Conservation (phyloP, 148 eudicot genomes). For the Fagopyrum tataricum region DNA sequence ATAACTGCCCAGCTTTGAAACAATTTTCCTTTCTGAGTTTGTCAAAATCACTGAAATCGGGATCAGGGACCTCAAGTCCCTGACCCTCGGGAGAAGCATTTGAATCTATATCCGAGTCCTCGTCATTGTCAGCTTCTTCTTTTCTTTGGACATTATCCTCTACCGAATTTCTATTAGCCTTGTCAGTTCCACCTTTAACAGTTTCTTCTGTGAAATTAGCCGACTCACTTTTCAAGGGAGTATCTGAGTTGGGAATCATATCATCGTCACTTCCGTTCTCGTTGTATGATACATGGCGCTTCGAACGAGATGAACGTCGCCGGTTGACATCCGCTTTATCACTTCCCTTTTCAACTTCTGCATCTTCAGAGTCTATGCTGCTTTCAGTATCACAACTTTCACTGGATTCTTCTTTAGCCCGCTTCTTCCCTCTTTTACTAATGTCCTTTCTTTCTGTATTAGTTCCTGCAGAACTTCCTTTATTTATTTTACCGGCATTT, state of each 20-base stretch:
- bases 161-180: constrained; percentile 16
- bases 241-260: not conserved
- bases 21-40: constrained; percentile 32
- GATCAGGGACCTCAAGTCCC: constrained; percentile 46
- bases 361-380: constrained; percentile 37
- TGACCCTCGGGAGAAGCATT: constrained; percentile 23
- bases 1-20: constrained; percentile 55
- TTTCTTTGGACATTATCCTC: constrained; percentile 10
- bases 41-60: constrained; percentile 75
- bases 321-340: constrained; percentile 11
- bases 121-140: constrained; percentile 13
- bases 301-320: constrained; percentile 39
- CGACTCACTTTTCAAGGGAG: not conserved
- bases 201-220: not conserved
- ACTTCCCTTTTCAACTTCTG: constrained; percentile 11
- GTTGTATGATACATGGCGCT: constrained; percentile 32
- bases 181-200: constrained; percentile 15
- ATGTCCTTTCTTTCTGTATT: constrained; percentile 21
- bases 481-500: constrained; percentile 12
- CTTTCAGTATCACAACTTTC: constrained; percentile 41
- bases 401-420: constrained; percentile 35
- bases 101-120: constrained; percentile 17
- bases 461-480: constrained; percentile 15
- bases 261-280: constrained; percentile 33
- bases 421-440: constrained; percentile 36